These are phyloP conservation scores for Pichia nanzhaoensis DNA, from an alignment of 805 yeast species.

Conservation along the genomic window DNA sequence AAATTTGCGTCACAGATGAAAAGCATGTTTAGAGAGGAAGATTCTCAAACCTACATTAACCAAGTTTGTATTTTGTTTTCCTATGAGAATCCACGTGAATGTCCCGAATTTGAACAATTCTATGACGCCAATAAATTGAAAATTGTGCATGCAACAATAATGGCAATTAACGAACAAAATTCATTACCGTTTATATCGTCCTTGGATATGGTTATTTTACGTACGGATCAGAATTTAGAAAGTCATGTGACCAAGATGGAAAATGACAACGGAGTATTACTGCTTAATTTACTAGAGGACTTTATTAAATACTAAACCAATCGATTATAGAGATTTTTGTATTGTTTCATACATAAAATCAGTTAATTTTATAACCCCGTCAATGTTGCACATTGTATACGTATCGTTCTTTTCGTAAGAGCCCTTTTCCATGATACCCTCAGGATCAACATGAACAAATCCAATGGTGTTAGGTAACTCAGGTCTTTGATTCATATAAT, in stretches of 20 bases:
- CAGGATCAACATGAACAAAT: constrained; percentile 50
- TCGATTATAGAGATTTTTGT: constrained; percentile 10
- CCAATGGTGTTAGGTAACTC: constrained; percentile 68
- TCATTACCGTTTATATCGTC: constrained; percentile 16
- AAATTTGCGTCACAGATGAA: constrained; percentile 35
- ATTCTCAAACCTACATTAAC: constrained; percentile 33
- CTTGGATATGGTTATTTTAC: constrained; percentile 20
- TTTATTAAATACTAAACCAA: constrained; percentile 28
- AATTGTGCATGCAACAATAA: constrained; percentile 35
- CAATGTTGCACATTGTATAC: constrained; percentile 46
- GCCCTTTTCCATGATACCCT: constrained; percentile 47
- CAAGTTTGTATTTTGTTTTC: constrained; percentile 48
- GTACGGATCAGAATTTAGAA: constrained; percentile 20
- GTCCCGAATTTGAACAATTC: constrained; percentile 33
- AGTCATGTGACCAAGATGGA: constrained; percentile 14
- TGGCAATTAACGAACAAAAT: constrained; percentile 25
- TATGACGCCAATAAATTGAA: constrained; percentile 32
- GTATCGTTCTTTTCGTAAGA: constrained; percentile 52
- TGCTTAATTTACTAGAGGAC: constrained; percentile 42
- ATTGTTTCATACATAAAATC: constrained; percentile 43
- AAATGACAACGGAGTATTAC: constrained; percentile 28
- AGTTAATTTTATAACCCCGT: constrained; percentile 47
- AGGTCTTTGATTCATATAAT: constrained; percentile 48
- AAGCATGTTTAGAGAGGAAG: constrained; percentile 26
- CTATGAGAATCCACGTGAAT: constrained; percentile 39